phyloP scores from a whole-genome alignment of 2,329 filamentous ascomycete species.

The Arthrocladium fulminans region DNA sequence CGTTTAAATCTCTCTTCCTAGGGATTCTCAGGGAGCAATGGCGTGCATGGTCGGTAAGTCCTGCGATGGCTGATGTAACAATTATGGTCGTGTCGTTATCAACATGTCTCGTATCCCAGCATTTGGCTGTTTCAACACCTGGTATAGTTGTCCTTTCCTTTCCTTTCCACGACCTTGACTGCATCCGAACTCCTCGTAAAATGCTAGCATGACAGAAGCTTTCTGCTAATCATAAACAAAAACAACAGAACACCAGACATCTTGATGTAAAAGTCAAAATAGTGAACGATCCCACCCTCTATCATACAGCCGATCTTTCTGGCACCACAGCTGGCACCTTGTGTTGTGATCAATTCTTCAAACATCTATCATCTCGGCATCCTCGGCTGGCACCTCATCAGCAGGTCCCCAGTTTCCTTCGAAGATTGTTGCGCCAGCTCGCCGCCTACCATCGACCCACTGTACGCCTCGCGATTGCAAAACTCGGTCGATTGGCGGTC shows the following conservation, averaged over 20 bases:
- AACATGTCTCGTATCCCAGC: not conserved
- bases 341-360: slow-evolving; percentile 24
- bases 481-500: slow-evolving; percentile 67
- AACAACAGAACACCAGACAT: not conserved
- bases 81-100: not conserved
- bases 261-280: not conserved
- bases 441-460: slow-evolving; percentile 70
- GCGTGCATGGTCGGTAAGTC: not conserved
- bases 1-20: not conserved
- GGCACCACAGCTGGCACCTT: no score
- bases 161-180: not conserved
- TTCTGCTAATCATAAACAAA: not conserved
- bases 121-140: not conserved
- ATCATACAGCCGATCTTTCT: no score
- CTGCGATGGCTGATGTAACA: not conserved
- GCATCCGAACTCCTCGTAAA: not conserved
- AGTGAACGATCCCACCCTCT: not conserved
- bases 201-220: not conserved
- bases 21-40: not conserved
- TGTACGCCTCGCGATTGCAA: slow-evolving; percentile 63
- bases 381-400: slow-evolving; percentile 50
- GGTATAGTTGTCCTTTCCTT: not conserved
- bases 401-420: slow-evolving; percentile 91
- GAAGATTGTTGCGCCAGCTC: slow-evolving; percentile 85
- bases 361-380: slow-evolving; percentile 57